Percentiles rank a stretch among this genome's conserved stretches.
phyloP scores from a whole-genome alignment of 768 basidiomycete genomes.

The Leccinum rimulosum region DNA sequence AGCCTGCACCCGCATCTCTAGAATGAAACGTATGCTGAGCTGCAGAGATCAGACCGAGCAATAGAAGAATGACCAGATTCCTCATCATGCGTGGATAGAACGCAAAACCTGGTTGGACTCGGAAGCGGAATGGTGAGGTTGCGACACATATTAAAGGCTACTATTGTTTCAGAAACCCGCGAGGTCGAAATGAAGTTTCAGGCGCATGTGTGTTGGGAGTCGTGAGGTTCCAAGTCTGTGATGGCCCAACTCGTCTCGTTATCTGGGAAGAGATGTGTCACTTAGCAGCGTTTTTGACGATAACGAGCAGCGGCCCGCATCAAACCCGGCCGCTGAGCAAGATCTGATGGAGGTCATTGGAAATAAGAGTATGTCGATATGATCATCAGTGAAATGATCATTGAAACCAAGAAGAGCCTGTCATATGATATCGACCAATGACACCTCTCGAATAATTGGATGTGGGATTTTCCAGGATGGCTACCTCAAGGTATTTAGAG shows the following conservation, averaged over 20 bases:
- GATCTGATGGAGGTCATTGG: not conserved
- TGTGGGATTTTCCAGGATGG: too few relatives aligned
- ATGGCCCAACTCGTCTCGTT: not conserved
- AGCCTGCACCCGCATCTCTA: not conserved
- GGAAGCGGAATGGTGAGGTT: not conserved
- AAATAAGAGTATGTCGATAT: not conserved
- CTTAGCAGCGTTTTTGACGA: too few relatives aligned
- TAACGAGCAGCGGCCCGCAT: not conserved
- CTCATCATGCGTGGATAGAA: conserved; percentile 10
- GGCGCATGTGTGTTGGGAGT: too few relatives aligned
- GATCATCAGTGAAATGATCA: not conserved
- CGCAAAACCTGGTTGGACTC: not conserved
- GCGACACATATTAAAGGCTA: too few relatives aligned
- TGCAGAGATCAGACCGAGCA: conserved; percentile 2
- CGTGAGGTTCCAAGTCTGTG: not conserved
- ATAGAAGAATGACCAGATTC: not conserved
- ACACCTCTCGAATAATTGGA: too few relatives aligned
- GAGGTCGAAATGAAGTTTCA: too few relatives aligned
- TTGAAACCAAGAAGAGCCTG: not conserved
- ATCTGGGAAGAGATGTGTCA: not conserved
- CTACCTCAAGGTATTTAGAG: too few relatives aligned
- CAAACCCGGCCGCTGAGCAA: not conserved
- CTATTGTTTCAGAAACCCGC: too few relatives aligned
- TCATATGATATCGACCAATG: too few relatives aligned
- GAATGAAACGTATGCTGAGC: conserved; percentile 10